phyloP scores from a whole-genome alignment of 2,329 filamentous ascomycete genomes.

The Penicillium sp. region DNA sequence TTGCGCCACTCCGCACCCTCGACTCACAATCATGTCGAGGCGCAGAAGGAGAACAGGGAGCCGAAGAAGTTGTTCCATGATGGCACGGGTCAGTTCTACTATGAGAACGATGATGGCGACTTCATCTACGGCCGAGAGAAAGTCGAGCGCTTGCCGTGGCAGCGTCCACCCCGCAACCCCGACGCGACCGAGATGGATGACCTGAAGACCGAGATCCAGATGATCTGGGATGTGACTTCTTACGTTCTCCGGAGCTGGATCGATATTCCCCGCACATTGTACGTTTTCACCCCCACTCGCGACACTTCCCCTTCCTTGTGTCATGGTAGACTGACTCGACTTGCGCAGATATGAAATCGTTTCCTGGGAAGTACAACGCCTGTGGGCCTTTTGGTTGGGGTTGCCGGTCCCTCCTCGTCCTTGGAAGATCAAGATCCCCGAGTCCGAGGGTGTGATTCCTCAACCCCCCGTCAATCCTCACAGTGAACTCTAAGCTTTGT shows the following conservation, averaged over 20 bases:
- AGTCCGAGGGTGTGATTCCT: constrained; percentile 2
- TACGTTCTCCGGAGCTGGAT: constrained; percentile 68
- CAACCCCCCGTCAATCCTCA: constrained; percentile 1
- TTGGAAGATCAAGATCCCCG: constrained; percentile 50
- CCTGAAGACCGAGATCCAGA: constrained; percentile 57
- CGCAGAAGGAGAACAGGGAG: constrained; percentile 6
- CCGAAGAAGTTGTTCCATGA: constrained; percentile 24
- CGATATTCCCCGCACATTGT: constrained; percentile 62
- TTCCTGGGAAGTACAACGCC: constrained; percentile 48
- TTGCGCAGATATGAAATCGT: constrained; percentile 45
- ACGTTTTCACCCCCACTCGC: constrained; percentile 42
- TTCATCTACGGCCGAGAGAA: constrained; percentile 38
- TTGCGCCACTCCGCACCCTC: constrained; percentile 24
- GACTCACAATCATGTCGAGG: constrained; percentile 17
- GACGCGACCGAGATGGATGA: constrained; percentile 50
- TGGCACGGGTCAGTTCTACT: constrained; percentile 30
- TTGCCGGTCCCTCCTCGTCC: constrained; percentile 51
- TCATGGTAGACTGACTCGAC: background rate
- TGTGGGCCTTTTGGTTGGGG: constrained; percentile 61
- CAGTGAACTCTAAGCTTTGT: constrained; percentile 37
- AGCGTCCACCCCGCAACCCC: constrained; percentile 22
- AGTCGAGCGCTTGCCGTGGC: constrained; percentile 30
- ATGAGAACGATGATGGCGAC: constrained; percentile 38
- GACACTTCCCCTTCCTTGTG: background rate
- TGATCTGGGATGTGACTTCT: constrained; percentile 57